Evolutionary conservation across 805 yeast genomes (phyloP).

Genomic region (Hanseniaspora occidentalis): DNA sequence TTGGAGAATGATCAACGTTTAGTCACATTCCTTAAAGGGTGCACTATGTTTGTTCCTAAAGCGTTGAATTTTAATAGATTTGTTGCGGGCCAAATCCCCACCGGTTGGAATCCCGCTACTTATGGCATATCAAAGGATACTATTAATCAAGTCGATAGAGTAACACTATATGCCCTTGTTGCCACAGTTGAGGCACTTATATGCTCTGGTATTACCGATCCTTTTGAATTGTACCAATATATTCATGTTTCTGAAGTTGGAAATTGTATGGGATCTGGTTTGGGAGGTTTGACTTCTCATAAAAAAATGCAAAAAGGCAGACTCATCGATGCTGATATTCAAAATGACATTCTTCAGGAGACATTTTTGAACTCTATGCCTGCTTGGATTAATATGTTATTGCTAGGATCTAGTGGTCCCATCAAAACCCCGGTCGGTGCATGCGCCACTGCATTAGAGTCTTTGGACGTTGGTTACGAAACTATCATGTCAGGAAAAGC

Average conservation of each 20-base stretch:
- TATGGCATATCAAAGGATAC: constrained; percentile 79
- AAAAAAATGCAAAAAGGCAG: constrained; percentile 81
- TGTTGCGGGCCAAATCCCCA: constrained; percentile 53
- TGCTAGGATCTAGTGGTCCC: constrained; percentile 80
- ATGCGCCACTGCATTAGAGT: constrained; percentile 86
- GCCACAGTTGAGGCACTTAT: constrained; percentile 76
- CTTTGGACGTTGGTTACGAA: constrained; percentile 77
- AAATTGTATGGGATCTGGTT: constrained; percentile 87
- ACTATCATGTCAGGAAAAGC: constrained; percentile 74
- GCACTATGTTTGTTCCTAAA: constrained; percentile 64
- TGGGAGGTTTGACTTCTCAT: constrained; percentile 83
- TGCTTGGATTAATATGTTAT: constrained; percentile 89
- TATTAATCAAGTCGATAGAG: constrained; percentile 72
- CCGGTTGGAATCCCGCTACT: constrained; percentile 76
- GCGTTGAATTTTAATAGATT: constrained; percentile 18
- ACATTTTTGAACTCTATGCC: constrained; percentile 86
- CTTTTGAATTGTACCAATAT: constrained; percentile 83
- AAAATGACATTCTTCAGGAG: constrained; percentile 80
- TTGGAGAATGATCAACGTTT: constrained; percentile 53
- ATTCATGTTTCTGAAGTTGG: constrained; percentile 88
- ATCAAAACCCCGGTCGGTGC: constrained; percentile 91
- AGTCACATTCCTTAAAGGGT: constrained; percentile 69
- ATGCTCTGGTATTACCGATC: constrained; percentile 77
- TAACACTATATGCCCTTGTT: constrained; percentile 70
- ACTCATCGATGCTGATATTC: constrained; percentile 58